Conservation (phyloP, 225 moss, liverwort and hornwort genomes). For the Pleurozium schreberi region DNA sequence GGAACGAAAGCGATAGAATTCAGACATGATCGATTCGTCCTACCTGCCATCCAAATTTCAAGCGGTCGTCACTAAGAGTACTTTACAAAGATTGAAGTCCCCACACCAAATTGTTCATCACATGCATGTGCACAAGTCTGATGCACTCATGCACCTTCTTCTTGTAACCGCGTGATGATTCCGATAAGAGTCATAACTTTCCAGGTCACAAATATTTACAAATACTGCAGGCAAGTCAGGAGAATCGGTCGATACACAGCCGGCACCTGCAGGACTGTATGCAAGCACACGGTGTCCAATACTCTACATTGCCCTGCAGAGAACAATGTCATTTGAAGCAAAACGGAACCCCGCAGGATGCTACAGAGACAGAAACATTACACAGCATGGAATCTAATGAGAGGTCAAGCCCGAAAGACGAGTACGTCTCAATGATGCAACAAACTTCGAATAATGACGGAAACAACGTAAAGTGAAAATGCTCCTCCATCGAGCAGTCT, state of each 20-base stretch:
- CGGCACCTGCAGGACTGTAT: not conserved
- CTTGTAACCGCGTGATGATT: not conserved
- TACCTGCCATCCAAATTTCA: not conserved
- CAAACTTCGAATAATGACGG: not conserved
- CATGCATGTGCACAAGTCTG: not conserved
- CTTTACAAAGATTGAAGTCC: too few relatives aligned
- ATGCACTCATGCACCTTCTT: not conserved
- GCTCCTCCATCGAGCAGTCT: not conserved
- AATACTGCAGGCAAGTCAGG: not conserved
- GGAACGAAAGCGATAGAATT: too few relatives aligned
- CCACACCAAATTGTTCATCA: not conserved
- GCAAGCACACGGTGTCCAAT: not conserved
- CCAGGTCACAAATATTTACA: constrained; percentile 3
- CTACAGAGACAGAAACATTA: constrained; percentile 1
- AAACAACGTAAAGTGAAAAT: not conserved
- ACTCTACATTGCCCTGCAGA: not conserved
- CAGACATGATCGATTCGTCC: not conserved
- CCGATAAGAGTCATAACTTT: not conserved
- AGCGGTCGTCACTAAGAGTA: not conserved
- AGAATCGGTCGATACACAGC: not conserved
- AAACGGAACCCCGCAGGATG: not conserved
- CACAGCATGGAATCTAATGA: not conserved
- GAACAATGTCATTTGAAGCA: not conserved
- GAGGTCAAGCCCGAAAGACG: not conserved
- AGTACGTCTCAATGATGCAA: not conserved